Evolutionary conservation across 1,284 basidiomycete species (phyloP), one percentile per base, ranked within the genome.

Genomic region (Takashimella koratensis): DNA sequence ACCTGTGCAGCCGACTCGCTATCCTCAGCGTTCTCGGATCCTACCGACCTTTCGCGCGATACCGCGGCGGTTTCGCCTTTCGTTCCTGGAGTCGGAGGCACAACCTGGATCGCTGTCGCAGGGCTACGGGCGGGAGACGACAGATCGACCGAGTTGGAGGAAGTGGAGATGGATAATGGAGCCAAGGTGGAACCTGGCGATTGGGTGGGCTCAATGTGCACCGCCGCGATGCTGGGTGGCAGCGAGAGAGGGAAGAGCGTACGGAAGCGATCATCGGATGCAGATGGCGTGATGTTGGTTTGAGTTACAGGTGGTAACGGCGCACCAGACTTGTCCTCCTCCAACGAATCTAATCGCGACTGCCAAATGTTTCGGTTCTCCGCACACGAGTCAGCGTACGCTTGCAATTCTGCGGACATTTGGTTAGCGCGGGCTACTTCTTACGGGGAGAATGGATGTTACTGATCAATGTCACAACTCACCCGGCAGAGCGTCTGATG

Each of bases 401-500:
- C 69, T 43, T 78, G 77, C 75, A 90, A 81, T 72, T 86, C 88
- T 86, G 65, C 20, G 21, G 27, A 49, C 20, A 16, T 8, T 8
- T 16, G 30, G 30, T 36, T n/a, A n/a, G n/a, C n/a, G n/a, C n/a
- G n/a, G n/a, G n/a, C n/a, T n/a, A n/a, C n/a, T n/a, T n/a, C n/a
- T n/a, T n/a, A n/a, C n/a, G n/a, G n/a, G n/a, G n/a, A n/a, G n/a
- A n/a, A n/a, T n/a, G n/a, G n/a, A n/a, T n/a, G n/a, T n/a, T n/a
- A n/a, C n/a, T n/a, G n/a, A n/a, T 16, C 26, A 44, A 46, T 23
- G 36, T 25, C 43, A 30, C n/a, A n/a, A n/a, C n/a, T n/a, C 61
- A 88, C 88, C 83, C 45, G 90, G 88, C 48, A 95, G 79, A 10
- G 84, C 86, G 47, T 79, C 77, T 2, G 85, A 81, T 4, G 86